Evolutionary conservation across 768 basidiomycete species (phyloP), one percentile per base, ranked within the genome.

Genomic region (Suillus luteus): DNA sequence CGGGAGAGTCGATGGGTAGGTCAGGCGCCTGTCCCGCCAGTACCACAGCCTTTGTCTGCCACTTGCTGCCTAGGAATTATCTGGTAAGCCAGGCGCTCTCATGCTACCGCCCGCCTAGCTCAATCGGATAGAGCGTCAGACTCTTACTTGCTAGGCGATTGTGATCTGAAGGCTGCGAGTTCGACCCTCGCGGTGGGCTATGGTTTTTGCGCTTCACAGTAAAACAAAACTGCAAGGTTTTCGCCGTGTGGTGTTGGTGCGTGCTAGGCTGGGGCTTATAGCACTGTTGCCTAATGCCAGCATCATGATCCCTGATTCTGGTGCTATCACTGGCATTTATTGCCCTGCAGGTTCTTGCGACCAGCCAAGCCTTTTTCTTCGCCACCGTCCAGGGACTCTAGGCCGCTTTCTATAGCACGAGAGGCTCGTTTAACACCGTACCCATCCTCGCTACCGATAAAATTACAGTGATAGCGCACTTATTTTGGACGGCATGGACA

Each of bases 121-220:
- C 80, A 81, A 80, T 81, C 79, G 79, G 80, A 81, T 80, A 81
- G 80, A 81, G 80, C 80, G 80, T 81, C 80, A 80, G 80, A 81
- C 80, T 81, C 80, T 81, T 81, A 81, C 38, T 43, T 31, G n/a
- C 58, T 65, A 59, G 55, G 62, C 49, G 58, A n/a, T 11, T 11
- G 44, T 46, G n/a, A 88, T 89, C 87, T 89, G 85, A 89, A 89
- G 87, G 87, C 85, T 89, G 87, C 87, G 87, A 86, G 87, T 89
- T 89, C 87, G 87, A 89, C 82, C 87, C 87, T 86, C 87, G 87
- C 87, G 33, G 22, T 49, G 52, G 52, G 52, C 52, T 54, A 54
- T 33, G 10, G 10, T 54, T 54, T 54, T 54, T 52, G 51, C 17
- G 5, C 11, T 19, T 17, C 40, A 41, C 5, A 15, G 14, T 40